Base-by-base conservation (phyloP, 495 filamentous ascomycete genomes). In the Xylaria intraflava region DNA sequence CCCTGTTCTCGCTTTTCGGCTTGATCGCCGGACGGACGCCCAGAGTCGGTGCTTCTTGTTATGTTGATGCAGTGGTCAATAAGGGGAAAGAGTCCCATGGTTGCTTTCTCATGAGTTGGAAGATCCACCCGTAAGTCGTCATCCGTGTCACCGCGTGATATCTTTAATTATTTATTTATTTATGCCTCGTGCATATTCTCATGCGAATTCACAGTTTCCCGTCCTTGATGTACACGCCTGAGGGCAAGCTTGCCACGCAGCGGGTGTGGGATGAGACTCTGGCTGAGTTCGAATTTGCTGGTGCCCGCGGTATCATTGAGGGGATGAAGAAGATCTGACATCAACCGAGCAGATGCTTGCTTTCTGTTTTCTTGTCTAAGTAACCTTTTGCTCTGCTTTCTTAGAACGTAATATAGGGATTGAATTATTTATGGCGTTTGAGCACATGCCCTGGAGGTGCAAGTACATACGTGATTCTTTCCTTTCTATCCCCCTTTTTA, bases 11-110 rank as follows among this genome's bases (percentile, higher is more conserved):
- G 10, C 11, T 40, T 7, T 62, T 71, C 40, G 57, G 59, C 8
- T 50, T 43, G 1, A 17, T 58, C 0, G 48, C 63, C 0, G 67
- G 65, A 6, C 46, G 74, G 19, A 60, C 59, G 10, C 51, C 62
- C 17, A 57, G 53, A 45, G 49, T 60, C 16, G 68, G 71, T n/a
- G 68, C 67, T 9, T 63, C 64, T 35, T 62, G 62, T 16, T 71
- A 62, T 49, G 26, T 72, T 17, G 72, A 76, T 56, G 69, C 69
- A 1, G 54, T 64, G 1, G 61, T 71, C 0, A 58, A 57, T 26
- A 62, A 74, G 46, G 70, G 69, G 0, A 70, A 70, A 56, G 70
- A 74, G 48, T 67, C 72, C 0, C 72, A 75, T 52, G 67, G 69
- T 1, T 69, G 62, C 57, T 68, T 68, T 47, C 30, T 74, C 3